Evolutionary conservation across 208 protist genomes (phyloP).

Genomic region (Leptomonas pyrrhocoris): DNA sequence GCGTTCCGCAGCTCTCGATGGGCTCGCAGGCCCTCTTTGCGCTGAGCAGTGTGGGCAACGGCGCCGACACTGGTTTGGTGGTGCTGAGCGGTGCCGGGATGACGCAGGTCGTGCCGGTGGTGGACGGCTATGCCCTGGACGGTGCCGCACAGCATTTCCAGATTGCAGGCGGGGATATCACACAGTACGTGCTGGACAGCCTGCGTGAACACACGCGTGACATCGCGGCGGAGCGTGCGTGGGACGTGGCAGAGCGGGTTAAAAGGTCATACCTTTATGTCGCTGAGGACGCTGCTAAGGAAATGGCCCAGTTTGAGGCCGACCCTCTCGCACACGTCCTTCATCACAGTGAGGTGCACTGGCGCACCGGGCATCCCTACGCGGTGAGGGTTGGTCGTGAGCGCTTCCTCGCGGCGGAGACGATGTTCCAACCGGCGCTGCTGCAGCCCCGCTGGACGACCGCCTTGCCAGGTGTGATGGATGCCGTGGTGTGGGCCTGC

Average conservation of each 20-base stretch:
- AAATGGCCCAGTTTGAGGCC: slow-evolving; percentile 94
- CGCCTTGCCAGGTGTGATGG: slow-evolving; percentile 94
- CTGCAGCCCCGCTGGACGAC: slow-evolving; percentile 71
- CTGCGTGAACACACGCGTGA: slow-evolving; percentile 88
- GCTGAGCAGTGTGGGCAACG: slow-evolving; percentile 78
- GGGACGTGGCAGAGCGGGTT: slow-evolving; percentile 93
- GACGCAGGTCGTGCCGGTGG: slow-evolving; percentile 98
- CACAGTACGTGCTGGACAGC: slow-evolving; percentile 94
- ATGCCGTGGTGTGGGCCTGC: slow-evolving; percentile 93
- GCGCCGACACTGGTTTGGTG: slow-evolving; percentile 90
- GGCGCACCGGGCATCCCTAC: slow-evolving; percentile 48
- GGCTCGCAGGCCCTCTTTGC: slow-evolving; percentile 97
- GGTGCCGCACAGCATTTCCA: slow-evolving; percentile 96
- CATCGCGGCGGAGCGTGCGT: slow-evolving; percentile 91
- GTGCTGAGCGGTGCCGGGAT: slow-evolving; percentile 98
- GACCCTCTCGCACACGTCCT: slow-evolving; percentile 59
- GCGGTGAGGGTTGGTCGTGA: slow-evolving; percentile 96
- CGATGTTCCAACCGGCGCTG: slow-evolving; percentile 99
- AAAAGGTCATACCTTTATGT: slow-evolving; percentile 96
- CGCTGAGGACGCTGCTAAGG: slow-evolving; percentile 86
- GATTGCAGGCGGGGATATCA: slow-evolving; percentile 96
- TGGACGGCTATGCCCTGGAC: slow-evolving; percentile 97
- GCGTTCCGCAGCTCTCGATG: slow-evolving; percentile 97
- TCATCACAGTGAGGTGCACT: slow-evolving; percentile 83
- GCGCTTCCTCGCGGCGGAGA: slow-evolving; percentile 97